Evolutionary conservation across 306 rosid genomes (phyloP), one percentile per base, ranked within the genome.

Genomic region (Begonia peltatifolia): DNA sequence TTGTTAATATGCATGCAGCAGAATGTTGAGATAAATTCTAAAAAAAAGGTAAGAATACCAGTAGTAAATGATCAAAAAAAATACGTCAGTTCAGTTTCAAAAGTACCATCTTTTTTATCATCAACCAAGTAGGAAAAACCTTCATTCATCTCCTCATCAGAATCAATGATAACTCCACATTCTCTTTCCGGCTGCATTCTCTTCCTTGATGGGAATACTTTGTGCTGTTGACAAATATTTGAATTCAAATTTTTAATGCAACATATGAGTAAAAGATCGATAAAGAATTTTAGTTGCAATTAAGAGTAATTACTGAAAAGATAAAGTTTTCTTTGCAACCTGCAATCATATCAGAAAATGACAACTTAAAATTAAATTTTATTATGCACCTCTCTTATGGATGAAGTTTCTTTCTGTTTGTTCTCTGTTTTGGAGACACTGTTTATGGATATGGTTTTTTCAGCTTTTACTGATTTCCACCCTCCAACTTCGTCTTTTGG

Each of bases 121-220:
- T 68, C 75, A 52, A 70, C 25, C 79, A 85, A 67, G 77, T 80
- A 92, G 68, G 86, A 76, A 69, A 86, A 79, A 55, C 68, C 80
- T 71, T 58, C 74, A 47, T 75, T 82, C 7, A 63, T 59, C 64
- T 92, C 99, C 73, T 86, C 99, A 55, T 92, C 99, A 2, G 96
- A 83, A 53, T 83, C 96, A 47, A 86, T 77, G 66, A 81, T 58
- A 59, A 92, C 60, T 75, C 74, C 68, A 53, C 63, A 52, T 71
- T 72, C 78, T 66, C 70, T 71, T 71, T 69, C 87, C 75, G 73
- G 83, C 66, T 69, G 65, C 48, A 44, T 44, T 44, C 48, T 44
- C 48, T 44, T 44, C 48, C 14, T n/a, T 10, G 14, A 44, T 44
- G 12, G 14, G 48, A 44, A n/a, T 10, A 44, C 2, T 10, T 10